A percentile compares a stretch with the other conserved stretches of the same genome.
These are phyloP conservation scores for Blastomyces silverae DNA, from an alignment of 2,329 filamentous ascomycete species.

Conservation along the genomic window DNA sequence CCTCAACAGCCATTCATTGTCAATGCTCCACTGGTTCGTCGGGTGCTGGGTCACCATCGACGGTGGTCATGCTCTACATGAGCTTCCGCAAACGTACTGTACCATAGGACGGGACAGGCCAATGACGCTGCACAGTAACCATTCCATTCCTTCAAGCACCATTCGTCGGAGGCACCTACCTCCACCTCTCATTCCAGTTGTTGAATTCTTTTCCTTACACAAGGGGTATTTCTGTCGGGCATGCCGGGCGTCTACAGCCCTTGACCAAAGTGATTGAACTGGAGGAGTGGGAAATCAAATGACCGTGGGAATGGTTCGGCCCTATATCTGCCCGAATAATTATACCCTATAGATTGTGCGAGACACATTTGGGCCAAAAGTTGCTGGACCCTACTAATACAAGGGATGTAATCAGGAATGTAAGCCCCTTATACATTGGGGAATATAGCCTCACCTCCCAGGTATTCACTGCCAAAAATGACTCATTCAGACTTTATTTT, in stretches of 20 bases:
- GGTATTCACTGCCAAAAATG: not conserved
- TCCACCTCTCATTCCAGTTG: not conserved
- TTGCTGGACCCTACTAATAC: not conserved
- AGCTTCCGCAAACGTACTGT: not conserved
- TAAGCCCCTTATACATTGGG: not conserved
- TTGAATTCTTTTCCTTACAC: not conserved
- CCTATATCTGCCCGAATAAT: not conserved
- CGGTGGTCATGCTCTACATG: not conserved
- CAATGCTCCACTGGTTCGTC: not conserved
- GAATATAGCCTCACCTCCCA: not conserved
- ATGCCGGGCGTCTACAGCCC: not conserved
- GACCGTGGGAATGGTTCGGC: not conserved
- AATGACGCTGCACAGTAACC: not conserved
- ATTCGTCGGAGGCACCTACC: not conserved
- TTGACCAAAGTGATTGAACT: not conserved
- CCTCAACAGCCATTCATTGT: not conserved
- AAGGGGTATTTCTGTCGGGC: not conserved
- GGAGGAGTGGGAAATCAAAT: not conserved
- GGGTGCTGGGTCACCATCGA: not conserved
- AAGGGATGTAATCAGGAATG: not conserved
- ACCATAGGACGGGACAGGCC: not conserved
- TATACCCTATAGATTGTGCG: not conserved
- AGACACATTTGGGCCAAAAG: not conserved
- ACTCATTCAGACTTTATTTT: no score
- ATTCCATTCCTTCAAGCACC: not conserved